Base-by-base conservation (phyloP, 768 basidiomycete genomes). In the Trametes meyenii region DNA sequence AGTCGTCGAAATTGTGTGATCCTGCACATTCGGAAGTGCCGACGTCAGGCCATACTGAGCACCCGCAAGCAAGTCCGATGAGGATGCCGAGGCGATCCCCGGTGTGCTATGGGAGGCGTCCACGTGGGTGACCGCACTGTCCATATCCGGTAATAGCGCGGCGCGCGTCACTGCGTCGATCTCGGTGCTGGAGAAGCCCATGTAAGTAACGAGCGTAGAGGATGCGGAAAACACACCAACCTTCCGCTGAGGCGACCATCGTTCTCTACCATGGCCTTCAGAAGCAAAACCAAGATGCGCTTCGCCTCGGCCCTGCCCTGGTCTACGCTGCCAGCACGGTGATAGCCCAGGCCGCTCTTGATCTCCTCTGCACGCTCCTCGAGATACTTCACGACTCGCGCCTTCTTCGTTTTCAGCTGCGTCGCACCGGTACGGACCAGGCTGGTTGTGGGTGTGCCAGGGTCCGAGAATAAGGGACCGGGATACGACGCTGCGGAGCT, bases 181-280 rank as follows among this genome's bases (percentile, higher is more conserved):
- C 60, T 85, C 78, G 42, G 88, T 75, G 53, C 87, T 80, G 79
- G 76, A 35, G 38, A 56, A 55, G 46, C 23, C 35, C 55, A 50
- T 33, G 29, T 42, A 13, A 52, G n/a, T 38, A 40, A 26, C n/a
- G 21, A 19, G 55, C 24, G 36, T 17, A 49, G 36, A n/a, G 36
- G 16, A 33, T 12, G 16, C 5, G 33, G 8, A 29, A 50, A 36
- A 26, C 3, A 58, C 3, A 38, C 89, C 70, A 73, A 98, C 96
- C 86, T 90, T 77, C 94, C 94, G 35, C 86, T 85, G 19, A 97
- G 75, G 55, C 85, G 85, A 0, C 97, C 96, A 64, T 98, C 95
- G 64, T 96, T 86, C 66, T 96, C 90, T 1, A 98, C 81, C 83
- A 98, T 83, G 8, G 90, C 77, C 70, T 82, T 88, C 46, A 98